These are phyloP conservation scores for Apiospora aurea DNA, from an alignment of 2,329 filamentous ascomycete genomes.

Conservation along the genomic window DNA sequence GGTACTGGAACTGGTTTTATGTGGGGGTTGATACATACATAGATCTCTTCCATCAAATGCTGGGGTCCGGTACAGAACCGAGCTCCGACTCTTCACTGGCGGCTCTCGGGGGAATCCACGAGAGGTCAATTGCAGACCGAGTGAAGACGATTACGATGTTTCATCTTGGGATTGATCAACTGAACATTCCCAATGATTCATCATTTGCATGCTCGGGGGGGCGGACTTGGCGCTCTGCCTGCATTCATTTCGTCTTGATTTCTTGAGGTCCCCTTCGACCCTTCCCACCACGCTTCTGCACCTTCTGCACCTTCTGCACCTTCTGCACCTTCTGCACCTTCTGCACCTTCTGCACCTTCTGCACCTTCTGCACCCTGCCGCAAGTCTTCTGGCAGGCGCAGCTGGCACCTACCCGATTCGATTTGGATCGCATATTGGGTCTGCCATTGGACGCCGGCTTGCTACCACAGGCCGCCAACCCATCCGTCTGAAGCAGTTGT, in stretches of 20 bases:
- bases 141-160: background rate
- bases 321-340: background rate
- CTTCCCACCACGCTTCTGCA: background rate
- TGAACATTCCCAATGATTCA: background rate
- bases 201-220: background rate
- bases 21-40: background rate
- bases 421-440: background rate
- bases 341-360: background rate
- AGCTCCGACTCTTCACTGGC: background rate
- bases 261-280: background rate
- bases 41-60: background rate
- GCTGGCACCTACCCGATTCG: background rate
- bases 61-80: background rate
- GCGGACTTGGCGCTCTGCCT: background rate
- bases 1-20: background rate
- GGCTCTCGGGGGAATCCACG: background rate
- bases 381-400: background rate
- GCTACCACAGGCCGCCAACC: background rate
- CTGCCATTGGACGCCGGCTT: background rate
- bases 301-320: background rate
- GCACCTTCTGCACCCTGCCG: background rate
- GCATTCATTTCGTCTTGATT: background rate
- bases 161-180: background rate
- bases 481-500: background rate
- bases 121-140: background rate